Evolutionary conservation across 2,329 filamentous ascomycete species (phyloP).

Genomic region (Monilinia laxa): DNA sequence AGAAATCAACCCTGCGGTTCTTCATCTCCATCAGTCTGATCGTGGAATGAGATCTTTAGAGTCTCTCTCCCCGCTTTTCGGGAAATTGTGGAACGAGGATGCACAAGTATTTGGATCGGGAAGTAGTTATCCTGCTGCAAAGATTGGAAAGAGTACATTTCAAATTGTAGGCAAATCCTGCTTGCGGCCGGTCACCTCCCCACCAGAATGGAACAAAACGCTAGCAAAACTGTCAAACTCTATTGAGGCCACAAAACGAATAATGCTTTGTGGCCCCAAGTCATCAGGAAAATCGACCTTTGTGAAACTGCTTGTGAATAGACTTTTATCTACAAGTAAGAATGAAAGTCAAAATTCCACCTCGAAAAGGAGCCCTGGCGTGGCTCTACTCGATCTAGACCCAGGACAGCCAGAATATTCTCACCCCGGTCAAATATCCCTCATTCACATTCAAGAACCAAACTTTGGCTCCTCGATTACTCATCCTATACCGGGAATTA

Average conservation of each 20-base stretch:
- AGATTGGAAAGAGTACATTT: slow-evolving; percentile 44
- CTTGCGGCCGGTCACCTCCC: slow-evolving; percentile 56
- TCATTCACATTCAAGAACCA: slow-evolving; percentile 59
- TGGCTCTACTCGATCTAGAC: slow-evolving; percentile 68
- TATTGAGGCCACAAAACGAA: slow-evolving; percentile 43
- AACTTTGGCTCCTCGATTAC: slow-evolving; percentile 68
- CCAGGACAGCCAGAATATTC: slow-evolving; percentile 76
- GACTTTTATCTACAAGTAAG: slow-evolving; percentile 48
- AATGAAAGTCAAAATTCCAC: neutral
- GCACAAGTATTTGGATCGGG: slow-evolving; percentile 30
- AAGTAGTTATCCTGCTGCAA: slow-evolving; percentile 23
- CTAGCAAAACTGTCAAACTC: slow-evolving; percentile 36
- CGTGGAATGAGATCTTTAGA: slow-evolving; percentile 54
- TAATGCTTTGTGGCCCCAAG: slow-evolving; percentile 68
- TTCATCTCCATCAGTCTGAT: slow-evolving; percentile 54
- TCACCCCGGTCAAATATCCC: slow-evolving; percentile 66
- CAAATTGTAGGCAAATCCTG: slow-evolving; percentile 50
- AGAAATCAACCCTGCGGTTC: slow-evolving; percentile 52
- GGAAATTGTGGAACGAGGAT: slow-evolving; percentile 61
- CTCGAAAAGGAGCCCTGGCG: slow-evolving; percentile 32
- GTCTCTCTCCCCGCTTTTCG: slow-evolving; percentile 64
- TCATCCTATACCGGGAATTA: slow-evolving; percentile 48
- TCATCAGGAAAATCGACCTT: slow-evolving; percentile 77
- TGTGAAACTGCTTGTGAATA: slow-evolving; percentile 64
- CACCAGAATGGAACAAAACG: slow-evolving; percentile 58